Conservation (phyloP, 164 flowering plant species). For the Liquidambar formosana region DNA sequence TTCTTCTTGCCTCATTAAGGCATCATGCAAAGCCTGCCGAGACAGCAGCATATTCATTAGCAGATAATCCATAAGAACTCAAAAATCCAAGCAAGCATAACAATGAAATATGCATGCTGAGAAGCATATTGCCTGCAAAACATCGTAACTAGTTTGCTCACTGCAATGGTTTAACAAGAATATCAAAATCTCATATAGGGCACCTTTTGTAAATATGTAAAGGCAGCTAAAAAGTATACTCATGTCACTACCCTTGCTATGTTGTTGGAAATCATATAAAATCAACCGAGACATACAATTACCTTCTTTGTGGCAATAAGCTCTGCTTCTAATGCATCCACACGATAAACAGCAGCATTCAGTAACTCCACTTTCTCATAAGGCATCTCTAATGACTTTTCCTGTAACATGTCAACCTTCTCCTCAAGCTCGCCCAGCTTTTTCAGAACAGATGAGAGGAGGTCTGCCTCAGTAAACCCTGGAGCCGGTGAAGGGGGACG, state of each 20-base stretch:
- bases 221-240: too few relatives aligned
- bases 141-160: too few relatives aligned
- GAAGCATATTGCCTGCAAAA: too few relatives aligned
- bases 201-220: too few relatives aligned
- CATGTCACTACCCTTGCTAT: too few relatives aligned
- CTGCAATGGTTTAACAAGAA: too few relatives aligned
- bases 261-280: neutral
- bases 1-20: conserved; percentile 86
- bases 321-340: conserved; percentile 93
- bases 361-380: conserved; percentile 83
- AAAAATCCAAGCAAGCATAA: too few relatives aligned
- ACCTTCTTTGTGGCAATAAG: conserved; percentile 90
- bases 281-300: neutral
- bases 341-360: conserved; percentile 92
- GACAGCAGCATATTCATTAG: neutral
- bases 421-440: conserved; percentile 80
- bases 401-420: conserved; percentile 60
- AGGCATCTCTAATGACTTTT: conserved; percentile 88
- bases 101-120: too few relatives aligned
- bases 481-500: conserved; percentile 65
- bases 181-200: too few relatives aligned
- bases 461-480: conserved; percentile 43
- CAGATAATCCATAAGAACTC: neutral
- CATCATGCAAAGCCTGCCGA: conserved; percentile 82
- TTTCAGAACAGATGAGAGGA: conserved; percentile 57